Conservation (phyloP, 1,139 yeast genomes). For the Magnusiomyces suaveolens region DNA sequence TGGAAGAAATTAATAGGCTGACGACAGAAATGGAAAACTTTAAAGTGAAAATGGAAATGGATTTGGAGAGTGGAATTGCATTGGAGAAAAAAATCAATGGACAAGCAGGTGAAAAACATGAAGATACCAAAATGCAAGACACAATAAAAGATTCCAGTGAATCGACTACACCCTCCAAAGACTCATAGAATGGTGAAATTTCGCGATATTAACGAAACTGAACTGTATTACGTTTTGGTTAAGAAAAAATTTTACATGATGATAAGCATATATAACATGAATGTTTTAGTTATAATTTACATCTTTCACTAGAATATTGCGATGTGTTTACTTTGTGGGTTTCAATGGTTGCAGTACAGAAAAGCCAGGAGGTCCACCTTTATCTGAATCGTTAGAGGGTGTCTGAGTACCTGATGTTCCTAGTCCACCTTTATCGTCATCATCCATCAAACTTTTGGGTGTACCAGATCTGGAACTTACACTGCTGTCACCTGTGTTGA, state of each 20-base stretch:
- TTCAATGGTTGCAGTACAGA: not conserved
- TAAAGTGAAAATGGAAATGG: not conserved
- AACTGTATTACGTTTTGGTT: too few relatives aligned
- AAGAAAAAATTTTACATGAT: too few relatives aligned
- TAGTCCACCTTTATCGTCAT: constrained; percentile 1
- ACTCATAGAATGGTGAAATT: too few relatives aligned
- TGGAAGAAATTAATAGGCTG: not conserved
- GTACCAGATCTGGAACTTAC: constrained; percentile 14
- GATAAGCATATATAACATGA: too few relatives aligned
- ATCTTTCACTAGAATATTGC: not conserved
- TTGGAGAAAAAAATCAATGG: too few relatives aligned
- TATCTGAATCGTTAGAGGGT: not conserved
- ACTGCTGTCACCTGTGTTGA: not conserved
- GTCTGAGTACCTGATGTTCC: too few relatives aligned
- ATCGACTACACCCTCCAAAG: too few relatives aligned
- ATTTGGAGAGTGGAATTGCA: not conserved
- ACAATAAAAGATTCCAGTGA: too few relatives aligned
- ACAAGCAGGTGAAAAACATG: too few relatives aligned
- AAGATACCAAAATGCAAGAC: too few relatives aligned
- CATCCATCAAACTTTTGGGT: constrained; percentile 21
- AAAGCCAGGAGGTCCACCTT: not conserved
- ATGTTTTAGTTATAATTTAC: too few relatives aligned
- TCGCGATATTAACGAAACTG: too few relatives aligned
- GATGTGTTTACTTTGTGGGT: not conserved
- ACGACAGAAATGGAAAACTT: not conserved